Percentiles rank a stretch among this genome's conserved stretches.
phyloP scores from a whole-genome alignment of 2,329 filamentous ascomycete species.

The Fusarium avenaceum region DNA sequence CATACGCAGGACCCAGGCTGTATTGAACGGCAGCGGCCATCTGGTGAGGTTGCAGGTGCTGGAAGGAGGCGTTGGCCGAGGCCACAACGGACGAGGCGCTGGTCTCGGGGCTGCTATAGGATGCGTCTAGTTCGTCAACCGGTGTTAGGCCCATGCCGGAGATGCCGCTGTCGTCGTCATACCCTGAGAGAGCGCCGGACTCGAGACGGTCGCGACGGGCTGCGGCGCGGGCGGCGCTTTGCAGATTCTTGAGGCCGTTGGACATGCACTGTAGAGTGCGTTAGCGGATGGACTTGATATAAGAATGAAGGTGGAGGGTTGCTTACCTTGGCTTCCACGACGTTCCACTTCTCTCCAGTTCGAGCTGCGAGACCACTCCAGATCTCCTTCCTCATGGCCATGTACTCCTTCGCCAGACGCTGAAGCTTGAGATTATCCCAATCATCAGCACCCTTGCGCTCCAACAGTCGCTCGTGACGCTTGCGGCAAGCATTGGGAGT shows the following conservation, averaged over 20 bases:
- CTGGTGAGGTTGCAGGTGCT: conserved; percentile 48
- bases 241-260: conserved; percentile 84
- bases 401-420: conserved; percentile 81
- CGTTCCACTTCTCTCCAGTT: conserved; percentile 87
- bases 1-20: conserved; percentile 44
- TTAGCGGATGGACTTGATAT: conserved; percentile 9
- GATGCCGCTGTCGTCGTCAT: conserved; percentile 80
- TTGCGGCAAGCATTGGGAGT: conserved; percentile 88
- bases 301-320: fast-evolving
- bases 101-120: conserved; percentile 68
- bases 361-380: conserved; percentile 80
- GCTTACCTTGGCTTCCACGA: conserved; percentile 72
- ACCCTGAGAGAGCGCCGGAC: conserved; percentile 59
- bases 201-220: conserved; percentile 74
- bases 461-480: conserved; percentile 86
- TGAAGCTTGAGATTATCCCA: conserved; percentile 85
- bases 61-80: conserved; percentile 54
- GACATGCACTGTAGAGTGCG: conserved; percentile 77
- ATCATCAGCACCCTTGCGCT: conserved; percentile 79
- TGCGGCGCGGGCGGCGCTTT: conserved; percentile 75
- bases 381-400: conserved; percentile 82
- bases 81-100: conserved; percentile 59
- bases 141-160: conserved; percentile 71
- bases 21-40: conserved; percentile 43
- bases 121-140: conserved; percentile 70